Evolutionary conservation across 805 yeast genomes (phyloP), one percentile per base, ranked within the genome.

Genomic region (Pichia insulana): DNA sequence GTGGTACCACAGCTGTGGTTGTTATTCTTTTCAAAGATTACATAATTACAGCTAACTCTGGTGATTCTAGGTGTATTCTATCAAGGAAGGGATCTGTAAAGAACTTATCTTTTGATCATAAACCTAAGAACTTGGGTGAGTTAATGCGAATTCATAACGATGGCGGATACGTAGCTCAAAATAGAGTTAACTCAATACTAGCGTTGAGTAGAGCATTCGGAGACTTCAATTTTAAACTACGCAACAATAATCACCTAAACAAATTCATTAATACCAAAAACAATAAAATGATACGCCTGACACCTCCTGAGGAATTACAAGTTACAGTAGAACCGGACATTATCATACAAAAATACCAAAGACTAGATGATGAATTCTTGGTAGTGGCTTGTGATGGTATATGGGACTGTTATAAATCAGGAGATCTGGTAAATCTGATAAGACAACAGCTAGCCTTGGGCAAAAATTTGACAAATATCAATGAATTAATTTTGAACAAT

Each of bases 311-410:
- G 60, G 90, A 83, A 55, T 79, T 82, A 40, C 82, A 82, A 51
- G 92, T 83, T 20, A 82, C 88, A 1, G 84, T 78, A 27, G 86
- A 80, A 53, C 94, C 94, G 0, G 94, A 83, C 52, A 73, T 82
- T 2, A 65, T 83, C 31, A 65, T 70, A 46, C 87, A 81, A 55
- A 64, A 68, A 50, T 36, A 55, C 6, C 59, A 69, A 17, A 50
- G 51, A 1, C 56, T 60, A 16, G 87, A 83, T 53, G 90, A 83
- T 55, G 90, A 83, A 57, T 83, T 83, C 57, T 55, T 83, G 17
- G 71, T 83, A 2, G 60, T 83, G 41, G 90, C 87, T 1, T 83
- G 94, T 62, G 94, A 83, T 61, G 94, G 94, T 35, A 78, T 83
- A 36, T 83, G 89, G 90, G 92, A 83, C 58, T 71, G 77, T 30